Conservation (phyloP, 116 monocot genomes). For the Iris pallida region DNA sequence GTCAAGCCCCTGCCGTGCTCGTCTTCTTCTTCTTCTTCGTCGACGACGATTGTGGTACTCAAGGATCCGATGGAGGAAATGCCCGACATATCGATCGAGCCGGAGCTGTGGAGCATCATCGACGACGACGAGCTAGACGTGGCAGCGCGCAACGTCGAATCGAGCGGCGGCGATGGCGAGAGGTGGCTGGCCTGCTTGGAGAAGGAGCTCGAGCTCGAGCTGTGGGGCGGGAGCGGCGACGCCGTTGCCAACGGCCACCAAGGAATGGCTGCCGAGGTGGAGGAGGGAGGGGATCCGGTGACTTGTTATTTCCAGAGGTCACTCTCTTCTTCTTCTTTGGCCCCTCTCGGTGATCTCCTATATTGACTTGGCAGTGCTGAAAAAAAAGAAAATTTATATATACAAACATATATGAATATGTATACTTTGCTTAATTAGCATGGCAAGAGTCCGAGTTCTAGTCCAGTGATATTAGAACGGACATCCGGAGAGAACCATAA, state of each 20-base stretch:
- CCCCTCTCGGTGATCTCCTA: too few species aligned
- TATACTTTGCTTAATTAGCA: too few species aligned
- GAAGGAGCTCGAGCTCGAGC: slow-evolving; percentile 53
- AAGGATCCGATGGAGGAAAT: background rate
- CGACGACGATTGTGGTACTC: background rate
- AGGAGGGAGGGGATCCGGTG: slow-evolving; percentile 17
- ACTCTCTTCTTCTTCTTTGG: background rate
- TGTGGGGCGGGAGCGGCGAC: background rate
- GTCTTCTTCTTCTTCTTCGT: background rate
- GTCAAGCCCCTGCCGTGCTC: background rate
- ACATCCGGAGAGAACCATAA: too few species aligned
- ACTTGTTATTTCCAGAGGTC: slow-evolving; percentile 8
- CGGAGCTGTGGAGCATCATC: slow-evolving; percentile 9
- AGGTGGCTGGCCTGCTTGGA: slow-evolving; percentile 56
- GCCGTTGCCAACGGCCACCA: background rate
- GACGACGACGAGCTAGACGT: background rate
- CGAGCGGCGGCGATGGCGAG: background rate
- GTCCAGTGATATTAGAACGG: too few species aligned
- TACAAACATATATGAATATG: too few species aligned
- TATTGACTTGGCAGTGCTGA: too few species aligned
- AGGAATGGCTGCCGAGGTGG: background rate
- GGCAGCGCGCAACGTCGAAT: background rate
- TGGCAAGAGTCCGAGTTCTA: too few species aligned
- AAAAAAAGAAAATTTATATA: too few species aligned
- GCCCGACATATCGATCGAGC: slow-evolving; percentile 10